Conservation (phyloP, 257 asterid genomes). For the Agastache rugosa region DNA sequence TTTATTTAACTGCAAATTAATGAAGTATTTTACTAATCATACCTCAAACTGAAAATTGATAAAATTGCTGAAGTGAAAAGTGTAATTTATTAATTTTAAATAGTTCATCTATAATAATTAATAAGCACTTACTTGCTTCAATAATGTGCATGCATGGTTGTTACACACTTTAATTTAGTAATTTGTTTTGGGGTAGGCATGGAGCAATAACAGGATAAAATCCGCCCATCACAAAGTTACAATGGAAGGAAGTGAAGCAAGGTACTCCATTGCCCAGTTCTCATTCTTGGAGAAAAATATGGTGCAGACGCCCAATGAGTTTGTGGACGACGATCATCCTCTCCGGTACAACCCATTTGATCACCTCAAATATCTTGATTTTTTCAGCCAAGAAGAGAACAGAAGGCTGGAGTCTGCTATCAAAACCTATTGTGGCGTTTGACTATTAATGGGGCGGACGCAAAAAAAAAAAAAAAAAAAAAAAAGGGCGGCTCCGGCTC, state of each 20-base stretch:
- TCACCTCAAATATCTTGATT: conserved; percentile 63
- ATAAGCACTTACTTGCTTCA: too few species aligned
- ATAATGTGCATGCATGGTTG: too few species aligned
- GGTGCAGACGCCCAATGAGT: conserved; percentile 64
- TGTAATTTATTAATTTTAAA: too few species aligned
- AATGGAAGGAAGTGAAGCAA: conserved; percentile 61
- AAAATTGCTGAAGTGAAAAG: too few species aligned
- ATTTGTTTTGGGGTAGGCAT: conserved; percentile 49
- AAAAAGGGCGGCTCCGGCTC: too few species aligned
- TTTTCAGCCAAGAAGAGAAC: conserved; percentile 70
- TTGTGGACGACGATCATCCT: conserved; percentile 64
- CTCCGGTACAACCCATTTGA: conserved; percentile 58
- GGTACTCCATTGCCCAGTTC: conserved; percentile 72
- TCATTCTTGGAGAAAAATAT: conserved; percentile 60
- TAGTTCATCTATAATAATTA: too few species aligned
- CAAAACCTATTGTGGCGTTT: conserved; percentile 69
- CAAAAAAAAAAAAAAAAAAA: too few species aligned
- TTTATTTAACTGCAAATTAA: too few species aligned
- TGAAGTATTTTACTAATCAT: too few species aligned
- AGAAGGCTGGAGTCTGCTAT: conserved; percentile 63
- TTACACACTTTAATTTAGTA: background rate
- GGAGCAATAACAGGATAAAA: conserved; percentile 73
- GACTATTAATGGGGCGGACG: background rate
- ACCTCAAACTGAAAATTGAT: too few species aligned
- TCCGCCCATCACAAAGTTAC: conserved; percentile 69